These are phyloP conservation scores for Lipomyces sp. DNA, from an alignment of 805 yeast species.

Conservation along the genomic window DNA sequence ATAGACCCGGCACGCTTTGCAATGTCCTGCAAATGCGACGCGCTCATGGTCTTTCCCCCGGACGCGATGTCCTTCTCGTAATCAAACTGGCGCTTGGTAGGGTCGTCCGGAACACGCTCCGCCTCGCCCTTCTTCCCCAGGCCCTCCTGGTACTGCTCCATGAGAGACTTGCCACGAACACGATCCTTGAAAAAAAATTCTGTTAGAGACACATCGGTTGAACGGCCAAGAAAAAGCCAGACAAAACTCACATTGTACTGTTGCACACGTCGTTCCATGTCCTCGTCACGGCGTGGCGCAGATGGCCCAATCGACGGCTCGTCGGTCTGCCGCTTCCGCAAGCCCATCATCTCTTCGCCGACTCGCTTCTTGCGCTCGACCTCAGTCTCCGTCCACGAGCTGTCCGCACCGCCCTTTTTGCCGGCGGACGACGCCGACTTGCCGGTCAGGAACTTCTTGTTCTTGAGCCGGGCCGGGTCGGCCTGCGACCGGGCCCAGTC, in stretches of 20 bases:
- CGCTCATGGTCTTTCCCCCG: slow-evolving; percentile 16
- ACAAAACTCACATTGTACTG: slow-evolving; percentile 16
- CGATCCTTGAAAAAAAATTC: slow-evolving; percentile 7
- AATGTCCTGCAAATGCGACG: slow-evolving; percentile 17
- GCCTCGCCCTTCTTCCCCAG: slow-evolving; percentile 6
- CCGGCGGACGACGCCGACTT: slow-evolving; percentile 6
- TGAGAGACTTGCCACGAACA: slow-evolving; percentile 24
- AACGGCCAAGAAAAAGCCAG: neutral
- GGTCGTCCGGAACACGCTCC: slow-evolving; percentile 18
- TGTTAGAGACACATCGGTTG: neutral
- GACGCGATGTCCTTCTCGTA: slow-evolving; percentile 29
- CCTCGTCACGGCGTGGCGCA: slow-evolving; percentile 14
- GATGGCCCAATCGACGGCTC: slow-evolving; percentile 7
- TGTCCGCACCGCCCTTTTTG: slow-evolving; percentile 9
- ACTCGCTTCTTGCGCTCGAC: slow-evolving; percentile 27
- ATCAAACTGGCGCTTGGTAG: slow-evolving; percentile 27
- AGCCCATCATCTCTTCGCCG: slow-evolving; percentile 31
- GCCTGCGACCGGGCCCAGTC: slow-evolving; percentile 27
- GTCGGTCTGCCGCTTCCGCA: slow-evolving; percentile 9
- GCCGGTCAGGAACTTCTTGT: slow-evolving; percentile 24
- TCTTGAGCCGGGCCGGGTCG: slow-evolving; percentile 25
- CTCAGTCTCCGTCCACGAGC: slow-evolving; percentile 29
- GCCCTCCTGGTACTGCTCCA: slow-evolving; percentile 24
- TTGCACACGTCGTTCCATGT: slow-evolving; percentile 20
- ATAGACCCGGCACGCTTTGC: slow-evolving; percentile 22